Evolutionary conservation across 179 eudicot genomes (phyloP).

Genomic region (Beta lomatogona): DNA sequence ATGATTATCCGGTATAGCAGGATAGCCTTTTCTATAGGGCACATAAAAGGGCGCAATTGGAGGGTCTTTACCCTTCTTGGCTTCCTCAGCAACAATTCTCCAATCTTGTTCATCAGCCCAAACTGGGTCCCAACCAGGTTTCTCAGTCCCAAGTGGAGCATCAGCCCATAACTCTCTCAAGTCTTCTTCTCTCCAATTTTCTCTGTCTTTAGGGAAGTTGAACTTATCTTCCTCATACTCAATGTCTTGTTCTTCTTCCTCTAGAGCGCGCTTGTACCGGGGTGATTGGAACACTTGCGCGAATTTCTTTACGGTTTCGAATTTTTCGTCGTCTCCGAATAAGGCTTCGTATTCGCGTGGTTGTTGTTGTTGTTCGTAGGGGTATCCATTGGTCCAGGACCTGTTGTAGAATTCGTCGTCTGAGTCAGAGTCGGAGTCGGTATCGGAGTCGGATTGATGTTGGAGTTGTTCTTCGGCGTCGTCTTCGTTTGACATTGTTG

Average conservation of each 20-base stretch:
- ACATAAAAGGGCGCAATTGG: slow-evolving; percentile 78
- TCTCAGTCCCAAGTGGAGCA: slow-evolving; percentile 45
- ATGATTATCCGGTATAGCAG: slow-evolving; percentile 69
- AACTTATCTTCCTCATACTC: slow-evolving; percentile 38
- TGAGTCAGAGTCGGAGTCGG: slow-evolving; percentile 14
- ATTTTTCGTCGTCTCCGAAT: slow-evolving; percentile 34
- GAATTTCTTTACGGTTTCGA: slow-evolving; percentile 42
- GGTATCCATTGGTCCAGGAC: neutral
- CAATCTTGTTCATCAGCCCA: slow-evolving; percentile 62
- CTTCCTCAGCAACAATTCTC: slow-evolving; percentile 42
- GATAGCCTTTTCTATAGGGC: slow-evolving; percentile 69
- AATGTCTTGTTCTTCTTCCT: slow-evolving; percentile 25
- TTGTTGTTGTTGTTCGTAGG: neutral
- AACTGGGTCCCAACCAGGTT: slow-evolving; percentile 83
- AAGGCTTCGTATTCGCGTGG: slow-evolving; percentile 15
- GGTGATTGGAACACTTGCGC: slow-evolving; percentile 35
- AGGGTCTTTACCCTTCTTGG: slow-evolving; percentile 56
- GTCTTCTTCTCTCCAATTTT: slow-evolving; percentile 58
- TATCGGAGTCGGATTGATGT: slow-evolving; percentile 32
- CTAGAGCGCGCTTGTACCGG: slow-evolving; percentile 21
- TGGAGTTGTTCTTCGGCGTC: neutral
- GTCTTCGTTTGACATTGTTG: neutral
- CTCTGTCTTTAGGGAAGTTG: slow-evolving; percentile 38
- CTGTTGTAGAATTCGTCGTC: neutral
- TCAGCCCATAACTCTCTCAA: slow-evolving; percentile 79